Evolutionary conservation across 2,329 filamentous ascomycete species (phyloP), one percentile per base, ranked within the genome.

Genomic region (Colletotrichum spaethianum): DNA sequence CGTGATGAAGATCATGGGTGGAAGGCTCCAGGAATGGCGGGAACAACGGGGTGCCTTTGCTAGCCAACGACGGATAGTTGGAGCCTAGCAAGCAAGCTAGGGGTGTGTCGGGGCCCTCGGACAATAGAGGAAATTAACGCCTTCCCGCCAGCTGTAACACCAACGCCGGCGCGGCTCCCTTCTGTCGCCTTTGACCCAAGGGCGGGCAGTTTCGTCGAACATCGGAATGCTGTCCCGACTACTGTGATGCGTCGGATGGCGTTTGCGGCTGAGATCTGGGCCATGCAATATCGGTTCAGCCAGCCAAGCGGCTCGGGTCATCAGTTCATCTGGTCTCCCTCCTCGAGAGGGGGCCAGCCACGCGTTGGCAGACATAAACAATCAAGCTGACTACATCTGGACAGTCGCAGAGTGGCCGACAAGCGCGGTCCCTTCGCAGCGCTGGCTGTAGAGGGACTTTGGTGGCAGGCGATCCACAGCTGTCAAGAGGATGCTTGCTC

Each of bases 211-310:
- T 20, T 55, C 12, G 31, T 55, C 44, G 46, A 64, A 61, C 59
- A 46, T 44, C 52, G 65, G 59, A 69, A 55, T 64, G 53, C 42
- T 38, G 56, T 38, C 28, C 52, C 33, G 31, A 60, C 31, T 60
- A 36, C 59, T 64, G 31, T 46, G 44, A 72, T 40, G 36, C 46
- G 31, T 72, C 70, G 65, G 53, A 72, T 55, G 70, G 70, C 65
- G 60, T 70, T 72, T 72, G 70, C 70, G 70, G 70, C 70, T 70
- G 70, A 72, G 38, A 55, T 44, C 59, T 53, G 8, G 57, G 50
- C 42, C 67, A 23, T 64, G 60, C 28, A 31, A 56, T 20, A 48
- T 48, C 60, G 31, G 20, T 52, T 57, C 42, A 6, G 26, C 50
- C 53, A 57, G 64, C 59, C 46, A 69, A 72, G 50, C 42, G 53